Percentiles rank a stretch among this genome's conserved stretches.
These are phyloP conservation scores for Curvularia lunata DNA, from an alignment of 2,329 filamentous ascomycete species.

Conservation along the genomic window DNA sequence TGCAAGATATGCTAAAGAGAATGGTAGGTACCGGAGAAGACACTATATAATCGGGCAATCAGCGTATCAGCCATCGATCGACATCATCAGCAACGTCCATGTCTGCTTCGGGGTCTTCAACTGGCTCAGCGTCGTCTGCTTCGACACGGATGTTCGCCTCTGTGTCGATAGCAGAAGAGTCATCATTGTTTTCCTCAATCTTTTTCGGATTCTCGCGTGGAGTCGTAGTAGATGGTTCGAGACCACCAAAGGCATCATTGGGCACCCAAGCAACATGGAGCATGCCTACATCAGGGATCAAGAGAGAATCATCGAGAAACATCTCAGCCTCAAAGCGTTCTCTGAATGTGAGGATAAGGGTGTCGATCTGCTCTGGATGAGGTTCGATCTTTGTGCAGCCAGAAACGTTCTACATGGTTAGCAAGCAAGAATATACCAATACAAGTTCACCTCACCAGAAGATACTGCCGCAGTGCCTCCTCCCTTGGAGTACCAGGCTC, in stretches of 20 bases:
- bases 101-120: conserved; percentile 26
- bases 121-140: conserved; percentile 15
- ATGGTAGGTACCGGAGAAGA: background rate
- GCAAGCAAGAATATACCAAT: background rate
- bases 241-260: conserved; percentile 33
- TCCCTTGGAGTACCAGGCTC: conserved; percentile 68
- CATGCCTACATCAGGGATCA: conserved; percentile 68
- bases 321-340: conserved; percentile 69
- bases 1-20: background rate
- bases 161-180: conserved; percentile 23
- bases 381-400: conserved; percentile 49
- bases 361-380: conserved; percentile 48
- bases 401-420: conserved; percentile 37
- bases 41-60: background rate
- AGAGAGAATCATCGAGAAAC: conserved; percentile 61
- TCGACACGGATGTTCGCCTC: conserved; percentile 13
- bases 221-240: conserved; percentile 13
- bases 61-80: conserved; percentile 38
- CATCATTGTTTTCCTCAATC: conserved; percentile 13
- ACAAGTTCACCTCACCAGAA: conserved; percentile 55
- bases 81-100: conserved; percentile 47
- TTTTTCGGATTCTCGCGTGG: background rate
- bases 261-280: conserved; percentile 71
- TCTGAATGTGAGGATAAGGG: conserved; percentile 52
- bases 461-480: conserved; percentile 72